Evolutionary conservation across 345 rosid genomes (phyloP).

Genomic region (Lumnitzera littorea): DNA sequence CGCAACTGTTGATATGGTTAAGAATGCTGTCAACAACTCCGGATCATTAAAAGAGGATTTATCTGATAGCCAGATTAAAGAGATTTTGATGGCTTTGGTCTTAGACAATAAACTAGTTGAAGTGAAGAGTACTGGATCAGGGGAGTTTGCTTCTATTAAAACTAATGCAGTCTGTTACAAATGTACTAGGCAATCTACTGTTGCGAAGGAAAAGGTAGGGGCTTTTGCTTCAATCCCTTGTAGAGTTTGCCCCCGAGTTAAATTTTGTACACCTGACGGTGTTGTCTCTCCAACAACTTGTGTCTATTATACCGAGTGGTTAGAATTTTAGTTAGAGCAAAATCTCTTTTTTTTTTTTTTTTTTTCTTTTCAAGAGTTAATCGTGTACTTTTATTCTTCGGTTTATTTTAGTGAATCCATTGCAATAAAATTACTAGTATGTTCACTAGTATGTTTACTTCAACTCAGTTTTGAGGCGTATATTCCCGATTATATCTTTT

Average conservation of each 20-base stretch:
- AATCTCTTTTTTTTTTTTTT: too few species aligned
- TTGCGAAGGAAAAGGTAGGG: slow-evolving; percentile 35
- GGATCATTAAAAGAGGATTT: slow-evolving; percentile 24
- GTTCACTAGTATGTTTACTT: too few species aligned
- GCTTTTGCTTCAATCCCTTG: slow-evolving; percentile 75
- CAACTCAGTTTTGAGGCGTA: too few species aligned
- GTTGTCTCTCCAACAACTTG: slow-evolving; percentile 56
- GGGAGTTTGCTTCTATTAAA: slow-evolving; percentile 40
- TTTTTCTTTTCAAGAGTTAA: too few species aligned
- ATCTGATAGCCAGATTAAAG: slow-evolving; percentile 37
- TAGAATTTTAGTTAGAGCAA: slow-evolving; percentile 42
- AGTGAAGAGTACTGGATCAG: slow-evolving; percentile 56
- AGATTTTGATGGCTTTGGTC: slow-evolving; percentile 56
- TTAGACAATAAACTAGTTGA: slow-evolving; percentile 57
- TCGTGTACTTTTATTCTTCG: too few species aligned
- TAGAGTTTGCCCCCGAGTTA: slow-evolving; percentile 64
- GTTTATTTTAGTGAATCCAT: too few species aligned
- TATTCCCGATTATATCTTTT: too few species aligned
- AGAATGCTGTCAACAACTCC: slow-evolving; percentile 23
- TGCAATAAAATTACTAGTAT: too few species aligned
- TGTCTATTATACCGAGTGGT: slow-evolving; percentile 57
- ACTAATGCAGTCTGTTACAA: slow-evolving; percentile 49
- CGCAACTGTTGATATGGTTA: slow-evolving; percentile 45
- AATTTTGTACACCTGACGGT: slow-evolving; percentile 59
- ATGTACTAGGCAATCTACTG: slow-evolving; percentile 16